Evolutionary conservation across 768 basidiomycete genomes (phyloP), one percentile per base, ranked within the genome.

Genomic region (Lenzites betulinus): DNA sequence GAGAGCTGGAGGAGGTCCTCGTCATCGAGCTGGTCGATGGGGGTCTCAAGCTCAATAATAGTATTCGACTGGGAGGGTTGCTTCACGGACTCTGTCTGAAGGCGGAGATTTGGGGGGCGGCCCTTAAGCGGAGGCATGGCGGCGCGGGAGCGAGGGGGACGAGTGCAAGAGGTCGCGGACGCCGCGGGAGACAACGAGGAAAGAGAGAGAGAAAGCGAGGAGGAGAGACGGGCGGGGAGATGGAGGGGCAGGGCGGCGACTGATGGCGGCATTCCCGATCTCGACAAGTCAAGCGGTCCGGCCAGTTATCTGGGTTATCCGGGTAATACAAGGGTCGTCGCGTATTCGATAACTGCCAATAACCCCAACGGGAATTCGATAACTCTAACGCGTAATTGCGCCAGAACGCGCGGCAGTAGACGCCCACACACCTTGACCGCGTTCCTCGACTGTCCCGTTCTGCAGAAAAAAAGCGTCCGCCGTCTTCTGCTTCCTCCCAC

Each of bases 51-150:
- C 36, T 75, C 73, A 64, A 74, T 70, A 41, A 76, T 62, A 18
- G 75, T 71, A 44, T 64, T 69, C 1, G 69, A 42, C 1, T 64
- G 65, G 20, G 64, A 60, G 22, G 70, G 67, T n/a, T 66, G 60
- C 59, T 66, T 64, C 5, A 52, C 54, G 25, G 63, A 51, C 13
- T 58, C 60, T 6, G 71, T 66, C 56, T 66, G 63, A 26, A 85
- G 71, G 38, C 81, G 79, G 60, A 85, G 79, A 54, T 80, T 82
- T 25, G 83, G 83, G 7, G 84, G 83, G 20, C 81, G 78, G 54
- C 73, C 72, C 49, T 82, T 79, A 69, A 78, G 80, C 16, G 62
- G 44, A 8, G 66, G 62, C 69, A 66, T 66, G 57, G n/a, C 23
- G 42, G 30, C 6, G 18, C 18, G 23, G 7, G 30, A 6, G 30